A percentile compares a stretch with the other conserved stretches of the same genome.
Evolutionary conservation across 2,329 filamentous ascomycete species (phyloP).

Genomic region (Sclerotinia spermophila): DNA sequence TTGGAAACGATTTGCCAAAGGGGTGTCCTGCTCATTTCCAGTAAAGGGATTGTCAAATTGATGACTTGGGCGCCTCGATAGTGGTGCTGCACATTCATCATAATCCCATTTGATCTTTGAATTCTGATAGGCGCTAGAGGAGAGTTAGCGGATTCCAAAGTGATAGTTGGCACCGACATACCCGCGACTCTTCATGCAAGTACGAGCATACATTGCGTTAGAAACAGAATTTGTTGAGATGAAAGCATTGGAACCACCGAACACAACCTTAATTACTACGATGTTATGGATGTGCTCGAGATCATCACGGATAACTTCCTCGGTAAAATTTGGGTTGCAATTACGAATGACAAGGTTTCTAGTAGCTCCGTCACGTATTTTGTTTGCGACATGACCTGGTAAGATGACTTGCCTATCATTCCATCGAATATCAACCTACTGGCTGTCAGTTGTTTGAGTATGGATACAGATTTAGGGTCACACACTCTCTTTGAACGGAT

Average conservation of each 20-base stretch:
- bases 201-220: constrained; percentile 70
- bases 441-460: constrained; percentile 1
- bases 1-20: constrained; percentile 58
- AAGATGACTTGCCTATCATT: constrained; percentile 67
- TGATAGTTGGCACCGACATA: constrained; percentile 26
- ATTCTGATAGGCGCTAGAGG: constrained; percentile 61
- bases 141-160: constrained; percentile 17
- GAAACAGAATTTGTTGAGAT: constrained; percentile 75
- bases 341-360: constrained; percentile 69
- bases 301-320: constrained; percentile 63
- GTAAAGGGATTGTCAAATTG: constrained; percentile 31
- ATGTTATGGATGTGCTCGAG: constrained; percentile 81
- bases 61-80: constrained; percentile 31
- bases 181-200: constrained; percentile 65
- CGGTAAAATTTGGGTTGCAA: constrained; percentile 56
- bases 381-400: constrained; percentile 58
- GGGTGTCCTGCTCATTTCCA: constrained; percentile 40
- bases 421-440: constrained; percentile 66
- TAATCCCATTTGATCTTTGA: constrained; percentile 66
- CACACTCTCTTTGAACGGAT: constrained; percentile 65
- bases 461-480: neutral
- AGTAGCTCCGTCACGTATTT: constrained; percentile 62
- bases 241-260: constrained; percentile 56
- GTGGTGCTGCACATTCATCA: constrained; percentile 63
- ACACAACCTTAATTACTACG: constrained; percentile 62